These are phyloP conservation scores for Paramecium sexaurelia DNA, from an alignment of 73 alveolate genomes.

Conservation along the genomic window DNA sequence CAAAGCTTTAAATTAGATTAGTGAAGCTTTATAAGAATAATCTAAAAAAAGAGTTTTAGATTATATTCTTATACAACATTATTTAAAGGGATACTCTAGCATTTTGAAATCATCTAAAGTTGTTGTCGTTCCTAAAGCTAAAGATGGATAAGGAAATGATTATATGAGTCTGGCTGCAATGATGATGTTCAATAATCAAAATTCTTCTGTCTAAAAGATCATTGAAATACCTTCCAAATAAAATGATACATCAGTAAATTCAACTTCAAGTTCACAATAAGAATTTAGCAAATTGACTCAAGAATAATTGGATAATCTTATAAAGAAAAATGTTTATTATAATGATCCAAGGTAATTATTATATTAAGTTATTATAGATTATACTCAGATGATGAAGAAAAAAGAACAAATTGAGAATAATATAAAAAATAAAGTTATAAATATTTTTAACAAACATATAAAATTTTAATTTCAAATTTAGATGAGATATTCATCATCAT, in stretches of 20 bases:
- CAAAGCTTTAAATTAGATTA: conserved; percentile 18
- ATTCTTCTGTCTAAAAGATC: background rate
- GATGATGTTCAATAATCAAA: conserved; percentile 21
- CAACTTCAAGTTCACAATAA: background rate
- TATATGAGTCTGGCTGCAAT: conserved; percentile 47
- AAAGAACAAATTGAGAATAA: background rate
- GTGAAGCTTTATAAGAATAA: conserved; percentile 19
- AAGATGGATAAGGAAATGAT: conserved; percentile 35
- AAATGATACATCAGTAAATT: background rate
- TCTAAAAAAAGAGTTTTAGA: conserved; percentile 36
- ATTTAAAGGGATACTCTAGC: conserved; percentile 49
- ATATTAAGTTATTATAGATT: background rate
- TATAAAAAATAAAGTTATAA: background rate
- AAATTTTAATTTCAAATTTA: background rate
- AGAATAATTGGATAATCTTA: background rate
- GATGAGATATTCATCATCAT: background rate
- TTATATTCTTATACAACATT: conserved; percentile 48
- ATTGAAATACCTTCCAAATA: background rate
- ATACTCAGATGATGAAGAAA: conserved; percentile 34
- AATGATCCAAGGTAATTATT: background rate
- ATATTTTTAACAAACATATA: background rate
- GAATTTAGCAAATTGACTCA: background rate
- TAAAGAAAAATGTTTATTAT: conserved; percentile 7
- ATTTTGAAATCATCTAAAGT: conserved; percentile 43
- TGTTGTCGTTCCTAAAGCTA: conserved; percentile 61